Conservation (phyloP, 2,329 filamentous ascomycete genomes). For the Bertia moriformis region DNA sequence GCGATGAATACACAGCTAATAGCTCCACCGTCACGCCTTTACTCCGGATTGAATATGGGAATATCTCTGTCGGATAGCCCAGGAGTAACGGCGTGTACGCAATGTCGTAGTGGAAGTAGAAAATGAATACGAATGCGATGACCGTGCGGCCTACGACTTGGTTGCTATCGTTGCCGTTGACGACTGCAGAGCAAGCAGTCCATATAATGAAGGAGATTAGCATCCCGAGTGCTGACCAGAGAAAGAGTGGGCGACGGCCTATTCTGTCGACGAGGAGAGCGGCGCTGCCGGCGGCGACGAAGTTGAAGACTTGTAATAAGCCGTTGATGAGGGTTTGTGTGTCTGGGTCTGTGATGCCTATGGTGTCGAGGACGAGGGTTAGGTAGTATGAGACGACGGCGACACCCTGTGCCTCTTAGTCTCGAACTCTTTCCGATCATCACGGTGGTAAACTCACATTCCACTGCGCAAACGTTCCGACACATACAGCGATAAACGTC, state of each 20-base stretch:
- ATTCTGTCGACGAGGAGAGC: conserved; percentile 24
- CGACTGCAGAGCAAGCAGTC: conserved; percentile 22
- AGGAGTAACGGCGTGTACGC: conserved; percentile 30
- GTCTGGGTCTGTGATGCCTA: conserved; percentile 18
- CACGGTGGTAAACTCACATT: conserved; percentile 1
- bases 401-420: conserved; percentile 5
- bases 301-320: conserved; percentile 17
- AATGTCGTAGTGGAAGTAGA: conserved; percentile 11
- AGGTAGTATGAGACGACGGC: conserved; percentile 23
- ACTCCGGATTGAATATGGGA: conserved; percentile 18
- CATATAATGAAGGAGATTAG: conserved; percentile 17
- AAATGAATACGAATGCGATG: conserved; percentile 15
- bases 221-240: conserved; percentile 20
- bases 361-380: conserved; percentile 15
- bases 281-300: conserved; percentile 14
- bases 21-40: conserved; percentile 27
- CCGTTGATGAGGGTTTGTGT: conserved; percentile 24
- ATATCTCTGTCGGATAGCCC: conserved; percentile 24
- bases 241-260: conserved; percentile 25
- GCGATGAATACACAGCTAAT: conserved; percentile 19
- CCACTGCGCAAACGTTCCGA: conserved; percentile 5
- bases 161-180: conserved; percentile 9
- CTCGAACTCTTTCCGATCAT: background rate
- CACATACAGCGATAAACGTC: conserved; percentile 3
- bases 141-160: conserved; percentile 15